A percentile compares a stretch with the other conserved stretches of the same genome.
These are phyloP conservation scores for Aegilops tauschii DNA, from an alignment of 176 grass and related monocot species.

Conservation along the genomic window DNA sequence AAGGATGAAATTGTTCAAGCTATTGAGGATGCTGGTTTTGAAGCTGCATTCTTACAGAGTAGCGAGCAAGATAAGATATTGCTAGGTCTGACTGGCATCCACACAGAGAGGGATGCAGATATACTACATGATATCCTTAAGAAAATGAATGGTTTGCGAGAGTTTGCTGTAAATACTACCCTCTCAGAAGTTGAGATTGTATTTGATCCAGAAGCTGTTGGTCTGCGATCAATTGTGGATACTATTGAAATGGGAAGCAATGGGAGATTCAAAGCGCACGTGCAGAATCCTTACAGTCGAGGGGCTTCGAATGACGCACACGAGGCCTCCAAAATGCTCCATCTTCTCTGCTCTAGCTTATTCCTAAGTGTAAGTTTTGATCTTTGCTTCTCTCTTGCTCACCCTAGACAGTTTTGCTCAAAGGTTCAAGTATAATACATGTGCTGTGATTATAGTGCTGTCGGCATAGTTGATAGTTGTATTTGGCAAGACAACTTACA, in stretches of 20 bases:
- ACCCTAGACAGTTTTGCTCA: not conserved
- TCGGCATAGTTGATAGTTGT: not conserved
- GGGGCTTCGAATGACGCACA: conserved; percentile 81
- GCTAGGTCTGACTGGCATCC: conserved; percentile 53
- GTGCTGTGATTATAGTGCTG: not conserved
- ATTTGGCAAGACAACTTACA: not conserved
- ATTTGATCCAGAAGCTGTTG: conserved; percentile 81
- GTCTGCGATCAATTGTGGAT: conserved; percentile 79
- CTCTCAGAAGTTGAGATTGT: conserved; percentile 66
- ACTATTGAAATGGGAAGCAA: conserved; percentile 67
- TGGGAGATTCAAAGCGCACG: conserved; percentile 57
- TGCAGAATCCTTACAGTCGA: conserved; percentile 75
- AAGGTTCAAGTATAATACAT: not conserved
- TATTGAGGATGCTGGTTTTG: conserved; percentile 98
- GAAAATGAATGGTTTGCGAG: conserved; percentile 57
- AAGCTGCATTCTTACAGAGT: conserved; percentile 86
- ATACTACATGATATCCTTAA: conserved; percentile 52
- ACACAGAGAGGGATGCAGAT: conserved; percentile 50
- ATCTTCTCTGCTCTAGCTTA: conserved; percentile 78
- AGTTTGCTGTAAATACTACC: conserved; percentile 54
- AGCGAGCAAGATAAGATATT: conserved; percentile 82
- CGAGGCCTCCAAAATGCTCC: conserved; percentile 86
- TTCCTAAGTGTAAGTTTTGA: conserved; percentile 82
- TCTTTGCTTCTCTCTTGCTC: not conserved
- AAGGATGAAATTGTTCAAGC: conserved; percentile 82